phyloP scores from a whole-genome alignment of 2,329 filamentous ascomycete genomes.

The Phoma sp. region DNA sequence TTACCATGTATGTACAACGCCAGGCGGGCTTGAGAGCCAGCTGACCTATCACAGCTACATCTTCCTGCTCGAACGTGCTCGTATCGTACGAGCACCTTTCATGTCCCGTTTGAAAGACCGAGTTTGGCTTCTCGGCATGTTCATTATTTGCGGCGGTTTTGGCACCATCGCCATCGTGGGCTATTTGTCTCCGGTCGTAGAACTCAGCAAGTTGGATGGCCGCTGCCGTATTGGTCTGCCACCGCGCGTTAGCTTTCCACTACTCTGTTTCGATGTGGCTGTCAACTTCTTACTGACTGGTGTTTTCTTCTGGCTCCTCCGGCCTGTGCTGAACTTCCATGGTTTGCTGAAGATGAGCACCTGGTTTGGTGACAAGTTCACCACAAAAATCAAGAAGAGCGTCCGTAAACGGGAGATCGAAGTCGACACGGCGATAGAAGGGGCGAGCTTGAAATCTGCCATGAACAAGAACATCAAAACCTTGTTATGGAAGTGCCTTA shows the following conservation, averaged over 20 bases:
- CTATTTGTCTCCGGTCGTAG: constrained; percentile 39
- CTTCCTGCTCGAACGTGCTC: constrained; percentile 49
- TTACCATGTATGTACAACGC: constrained; percentile 26
- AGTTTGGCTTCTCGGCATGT: constrained; percentile 41
- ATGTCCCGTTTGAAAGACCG: constrained; percentile 36
- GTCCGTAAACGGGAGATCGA: background rate
- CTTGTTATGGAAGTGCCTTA: constrained; percentile 33
- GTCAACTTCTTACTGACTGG: constrained; percentile 46
- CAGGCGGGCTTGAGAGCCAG: background rate
- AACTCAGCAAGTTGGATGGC: constrained; percentile 35
- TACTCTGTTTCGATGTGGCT: constrained; percentile 46
- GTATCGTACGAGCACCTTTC: constrained; percentile 41
- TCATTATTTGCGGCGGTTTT: constrained; percentile 33
- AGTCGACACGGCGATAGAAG: background rate
- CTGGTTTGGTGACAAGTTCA: constrained; percentile 1
- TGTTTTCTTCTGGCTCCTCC: constrained; percentile 44
- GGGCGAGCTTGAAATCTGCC: background rate
- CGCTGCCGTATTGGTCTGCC: constrained; percentile 48
- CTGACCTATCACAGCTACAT: constrained; percentile 34
- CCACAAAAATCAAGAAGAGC: constrained; percentile 2
- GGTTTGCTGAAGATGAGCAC: constrained; percentile 7
- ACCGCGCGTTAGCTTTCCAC: constrained; percentile 36
- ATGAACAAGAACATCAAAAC: constrained; percentile 26
- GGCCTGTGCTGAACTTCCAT: constrained; percentile 29
- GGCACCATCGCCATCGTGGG: constrained; percentile 32